These are phyloP conservation scores for Peltaster fructicola DNA, from an alignment of 2,329 filamentous ascomycete species.

Conservation along the genomic window DNA sequence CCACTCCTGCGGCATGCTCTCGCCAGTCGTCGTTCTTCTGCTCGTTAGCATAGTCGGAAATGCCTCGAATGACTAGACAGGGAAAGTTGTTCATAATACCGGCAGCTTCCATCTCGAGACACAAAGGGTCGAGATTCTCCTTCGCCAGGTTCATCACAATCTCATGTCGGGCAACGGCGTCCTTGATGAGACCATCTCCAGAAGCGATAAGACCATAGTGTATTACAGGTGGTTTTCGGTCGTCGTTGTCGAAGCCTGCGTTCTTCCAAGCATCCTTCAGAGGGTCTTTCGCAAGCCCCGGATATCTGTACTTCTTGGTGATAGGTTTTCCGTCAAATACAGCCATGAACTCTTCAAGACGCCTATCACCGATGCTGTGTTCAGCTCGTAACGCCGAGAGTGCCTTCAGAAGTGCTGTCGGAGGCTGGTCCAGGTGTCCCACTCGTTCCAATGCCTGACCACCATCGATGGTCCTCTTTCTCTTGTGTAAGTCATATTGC, in stretches of 20 bases:
- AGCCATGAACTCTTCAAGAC: neutral
- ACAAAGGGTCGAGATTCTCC: slow-evolving; percentile 4
- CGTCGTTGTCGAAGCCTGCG: neutral
- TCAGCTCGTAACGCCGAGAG: slow-evolving; percentile 3
- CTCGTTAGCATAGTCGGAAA: slow-evolving; percentile 11
- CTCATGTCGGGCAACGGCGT: slow-evolving; percentile 7
- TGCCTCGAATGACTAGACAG: slow-evolving; percentile 11
- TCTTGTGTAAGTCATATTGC: slow-evolving; percentile 13
- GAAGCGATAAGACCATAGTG: slow-evolving; percentile 25
- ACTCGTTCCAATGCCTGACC: slow-evolving; percentile 4
- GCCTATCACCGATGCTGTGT: slow-evolving; percentile 1
- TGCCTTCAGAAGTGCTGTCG: slow-evolving; percentile 4
- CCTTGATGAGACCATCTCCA: slow-evolving; percentile 24
- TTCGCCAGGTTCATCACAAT: slow-evolving; percentile 10
- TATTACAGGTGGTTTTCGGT: slow-evolving; percentile 9
- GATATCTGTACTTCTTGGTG: slow-evolving; percentile 1
- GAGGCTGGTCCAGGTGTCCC: slow-evolving; percentile 8
- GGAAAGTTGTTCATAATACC: slow-evolving; percentile 9
- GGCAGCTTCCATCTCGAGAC: slow-evolving; percentile 12
- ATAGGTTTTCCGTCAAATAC: slow-evolving; percentile 1
- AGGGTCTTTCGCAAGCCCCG: neutral
- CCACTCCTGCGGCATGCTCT: slow-evolving; percentile 9
- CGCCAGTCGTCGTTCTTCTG: slow-evolving; percentile 12
- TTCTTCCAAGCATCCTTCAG: no score
- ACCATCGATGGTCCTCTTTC: neutral